Base-by-base conservation (phyloP, 1,139 yeast species). In the Protomyces inouyei region DNA sequence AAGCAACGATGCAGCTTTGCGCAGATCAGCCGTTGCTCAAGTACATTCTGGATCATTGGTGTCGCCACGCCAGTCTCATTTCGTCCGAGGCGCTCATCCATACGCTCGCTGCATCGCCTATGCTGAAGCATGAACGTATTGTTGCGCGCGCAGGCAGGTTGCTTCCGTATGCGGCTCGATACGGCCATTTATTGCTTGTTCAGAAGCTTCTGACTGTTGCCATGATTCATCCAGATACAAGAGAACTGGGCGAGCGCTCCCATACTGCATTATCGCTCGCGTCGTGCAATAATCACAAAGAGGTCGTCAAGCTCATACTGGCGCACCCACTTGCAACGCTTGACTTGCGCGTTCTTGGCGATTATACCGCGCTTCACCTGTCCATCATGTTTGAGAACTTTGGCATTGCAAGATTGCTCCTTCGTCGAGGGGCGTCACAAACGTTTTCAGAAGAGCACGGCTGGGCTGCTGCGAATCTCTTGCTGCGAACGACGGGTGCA, bases 1-100 rank as follows among this genome's bases (percentile, higher is more conserved):
- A 32, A 16, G 60, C 48, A 10, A 14, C 53, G n/a, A 37, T 56
- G 36, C 53, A 56, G 32, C 53, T 52, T 16, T 56, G 60, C 37
- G 60, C 60, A 32, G 60, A 56, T 14, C 36, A 35, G 28, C 60
- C 60, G 4, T 28, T 36, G n/a, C 21, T 56, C n/a, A 51, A 36
- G 9, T 56, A 56, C 12, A 52, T 52, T 4, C 36, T 45, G 8
- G 35, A 52, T 6, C 51, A 52, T 9, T 48, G 48, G 37, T 5
- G 43, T 3, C 36, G 21, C 16, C 60, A 56, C 23, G 53, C 37
- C n/a, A 16, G 38, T 12, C 48, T 28, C 37, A 43, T 43, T 18
- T 38, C 60, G 45, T 40, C 60, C 14, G 45, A 35, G 32, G 35
- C 60, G 8, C 43, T 35, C 3, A n/a, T 56, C 1, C 52, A 48